A percentile compares a stretch with the other conserved stretches of the same genome.
These are phyloP conservation scores for Martiniozyma asiatica DNA, from an alignment of 1,139 yeast genomes.

Conservation along the genomic window DNA sequence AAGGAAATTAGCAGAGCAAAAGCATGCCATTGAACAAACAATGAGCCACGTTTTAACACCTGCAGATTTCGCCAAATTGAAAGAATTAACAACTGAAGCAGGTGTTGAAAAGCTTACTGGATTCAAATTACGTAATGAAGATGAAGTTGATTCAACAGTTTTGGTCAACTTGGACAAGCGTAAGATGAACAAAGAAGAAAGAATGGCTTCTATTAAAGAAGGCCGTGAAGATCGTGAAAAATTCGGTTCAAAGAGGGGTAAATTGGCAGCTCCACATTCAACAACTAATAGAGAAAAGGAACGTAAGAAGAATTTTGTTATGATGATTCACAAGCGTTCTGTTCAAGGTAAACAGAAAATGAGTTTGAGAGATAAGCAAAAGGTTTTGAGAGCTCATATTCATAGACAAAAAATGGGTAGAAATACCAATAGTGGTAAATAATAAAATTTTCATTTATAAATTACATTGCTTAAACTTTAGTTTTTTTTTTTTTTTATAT, in stretches of 20 bases:
- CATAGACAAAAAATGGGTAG: conserved; percentile 78
- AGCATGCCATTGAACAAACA: conserved; percentile 45
- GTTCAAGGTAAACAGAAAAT: conserved; percentile 90
- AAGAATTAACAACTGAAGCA: conserved; percentile 73
- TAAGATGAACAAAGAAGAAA: conserved; percentile 82
- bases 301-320: conserved; percentile 95
- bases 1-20: conserved; percentile 19
- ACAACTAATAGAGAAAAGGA: conserved; percentile 95
- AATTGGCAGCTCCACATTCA: conserved; percentile 64
- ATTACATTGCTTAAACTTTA: conserved; percentile 1
- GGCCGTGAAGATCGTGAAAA: conserved; percentile 90
- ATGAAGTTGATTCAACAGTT: conserved; percentile 65
- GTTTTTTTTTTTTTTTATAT: conserved; percentile 1
- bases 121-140: conserved; percentile 47
- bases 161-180: conserved; percentile 78
- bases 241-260: conserved; percentile 80
- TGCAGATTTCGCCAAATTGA: conserved; percentile 91
- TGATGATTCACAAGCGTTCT: conserved; percentile 92
- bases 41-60: conserved; percentile 82
- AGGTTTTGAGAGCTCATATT: conserved; percentile 72
- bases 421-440: conserved; percentile 8
- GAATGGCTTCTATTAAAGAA: conserved; percentile 74
- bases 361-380: conserved; percentile 85
- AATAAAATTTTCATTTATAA: neutral
- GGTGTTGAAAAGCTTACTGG: conserved; percentile 69